Evolutionary conservation across 2,329 filamentous ascomycete species (phyloP), one percentile per base, ranked within the genome.

Genomic region (Cladorrhinum sp.): DNA sequence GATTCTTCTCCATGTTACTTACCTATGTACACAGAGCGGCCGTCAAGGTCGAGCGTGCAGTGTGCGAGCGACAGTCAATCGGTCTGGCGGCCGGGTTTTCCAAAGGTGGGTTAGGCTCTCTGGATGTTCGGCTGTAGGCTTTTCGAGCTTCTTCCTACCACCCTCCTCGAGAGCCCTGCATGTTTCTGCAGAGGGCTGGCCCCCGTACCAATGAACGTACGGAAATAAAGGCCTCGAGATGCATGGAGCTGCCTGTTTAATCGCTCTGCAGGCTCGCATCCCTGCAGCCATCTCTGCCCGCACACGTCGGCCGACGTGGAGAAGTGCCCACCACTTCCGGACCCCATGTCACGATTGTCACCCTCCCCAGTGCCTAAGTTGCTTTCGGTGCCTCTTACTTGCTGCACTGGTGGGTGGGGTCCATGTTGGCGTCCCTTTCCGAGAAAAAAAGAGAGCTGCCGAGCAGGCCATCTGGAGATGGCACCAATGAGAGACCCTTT

Each of bases 231-330:
- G 48, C 61, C 58, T 67, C 60, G 62, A 65, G 56, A 65, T 65
- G 68, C 71, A 69, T 64, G 67, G 51, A 68, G 67, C 68, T 68
- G 68, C 66, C 70, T 59, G 61, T 70, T 69, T 68, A 68, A 70
- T 74, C 70, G 66, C 70, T 71, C 64, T 67, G 65, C 67, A 64
- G 68, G 66, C 65, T 55, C 61, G 53, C 55, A 67, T 62, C 68
- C 67, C 64, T 71, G 70, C 68, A 70, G 61, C 64, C 63, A 66
- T 63, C 62, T 64, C 66, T 58, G 65, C 61, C 60, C 64, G 61
- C 63, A 62, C 57, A 62, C 60, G 59, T 64, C 65, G 62, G 61
- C 41, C n/a, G 66, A 61, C 62, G 62, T 62, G 65, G 65, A 65
- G 63, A 62, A 58, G 55, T 55, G 60, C 57, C 54, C 55, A 58